A percentile compares a stretch with the other conserved stretches of the same genome.
Evolutionary conservation across 805 yeast species (phyloP).

Genomic region (Cyberlindnera petersonii): DNA sequence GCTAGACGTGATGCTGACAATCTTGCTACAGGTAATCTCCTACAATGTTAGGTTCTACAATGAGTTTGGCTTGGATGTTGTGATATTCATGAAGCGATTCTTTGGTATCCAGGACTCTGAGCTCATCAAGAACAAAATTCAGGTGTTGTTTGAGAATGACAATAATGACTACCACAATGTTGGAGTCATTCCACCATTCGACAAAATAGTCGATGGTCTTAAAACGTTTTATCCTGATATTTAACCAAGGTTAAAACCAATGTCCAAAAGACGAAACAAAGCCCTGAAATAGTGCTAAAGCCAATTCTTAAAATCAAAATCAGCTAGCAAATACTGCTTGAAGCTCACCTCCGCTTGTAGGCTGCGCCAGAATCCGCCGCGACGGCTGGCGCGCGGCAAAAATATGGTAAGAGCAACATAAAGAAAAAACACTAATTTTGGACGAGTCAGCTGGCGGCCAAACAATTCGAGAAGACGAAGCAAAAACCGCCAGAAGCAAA

Average conservation of each 20-base stretch:
- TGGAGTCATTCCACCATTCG: constrained; percentile 29
- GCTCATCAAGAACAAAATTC: constrained; percentile 28
- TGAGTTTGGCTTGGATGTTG: constrained; percentile 42
- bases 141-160: constrained; percentile 27
- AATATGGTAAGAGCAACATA: constrained; percentile 5
- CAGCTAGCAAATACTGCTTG: too few species aligned
- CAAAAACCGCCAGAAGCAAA: neutral
- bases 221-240: constrained; percentile 3
- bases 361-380: too few species aligned
- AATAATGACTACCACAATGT: constrained; percentile 23
- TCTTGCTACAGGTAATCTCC: constrained; percentile 48
- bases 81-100: constrained; percentile 41
- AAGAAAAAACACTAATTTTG: neutral
- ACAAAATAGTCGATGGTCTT: constrained; percentile 16
- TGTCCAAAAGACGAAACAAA: too few species aligned
- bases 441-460: constrained; percentile 17
- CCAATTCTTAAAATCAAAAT: too few species aligned
- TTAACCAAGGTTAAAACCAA: too few species aligned
- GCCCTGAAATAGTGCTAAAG: too few species aligned
- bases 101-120: constrained; percentile 34
- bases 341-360: too few species aligned
- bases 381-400: too few species aligned
- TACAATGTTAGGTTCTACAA: constrained; percentile 68
- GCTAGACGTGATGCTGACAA: constrained; percentile 37
- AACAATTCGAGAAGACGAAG: constrained; percentile 3